Percentiles rank a stretch among this genome's conserved stretches.
Evolutionary conservation across 1,139 yeast species (phyloP).

Genomic region (Yamadazyma atlantica): DNA sequence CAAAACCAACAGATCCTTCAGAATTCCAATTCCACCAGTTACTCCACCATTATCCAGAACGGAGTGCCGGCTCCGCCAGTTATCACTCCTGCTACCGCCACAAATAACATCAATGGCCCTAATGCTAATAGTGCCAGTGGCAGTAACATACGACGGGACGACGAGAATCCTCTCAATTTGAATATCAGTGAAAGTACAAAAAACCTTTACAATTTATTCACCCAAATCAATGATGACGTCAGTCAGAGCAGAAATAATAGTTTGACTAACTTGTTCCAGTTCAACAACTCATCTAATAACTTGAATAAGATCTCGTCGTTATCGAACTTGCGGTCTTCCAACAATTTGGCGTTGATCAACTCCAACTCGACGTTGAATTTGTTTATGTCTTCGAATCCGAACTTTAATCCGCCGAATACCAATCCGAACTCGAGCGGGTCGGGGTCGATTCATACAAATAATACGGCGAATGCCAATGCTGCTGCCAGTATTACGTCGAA

Average conservation of each 20-base stretch:
- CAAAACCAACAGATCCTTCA: slow-evolving; percentile 13
- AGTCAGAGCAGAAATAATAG: slow-evolving; percentile 21
- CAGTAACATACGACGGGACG: neutral
- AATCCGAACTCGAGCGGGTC: slow-evolving; percentile 1
- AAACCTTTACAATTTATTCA: slow-evolving; percentile 28
- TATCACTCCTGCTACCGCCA: slow-evolving; percentile 14
- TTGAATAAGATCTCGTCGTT: slow-evolving; percentile 16
- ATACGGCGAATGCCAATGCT: neutral
- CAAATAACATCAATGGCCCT: slow-evolving; percentile 8
- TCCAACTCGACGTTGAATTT: slow-evolving; percentile 16
- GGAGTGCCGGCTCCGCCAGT: slow-evolving; percentile 18
- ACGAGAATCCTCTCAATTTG: slow-evolving; percentile 7
- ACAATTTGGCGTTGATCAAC: slow-evolving; percentile 12
- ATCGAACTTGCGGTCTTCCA: slow-evolving; percentile 14
- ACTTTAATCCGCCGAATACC: slow-evolving; percentile 1
- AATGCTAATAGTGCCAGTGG: neutral
- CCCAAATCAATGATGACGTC: slow-evolving; percentile 28
- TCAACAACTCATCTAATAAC: slow-evolving; percentile 8
- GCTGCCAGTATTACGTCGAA: neutral
- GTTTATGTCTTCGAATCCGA: slow-evolving; percentile 9
- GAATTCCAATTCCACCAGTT: slow-evolving; percentile 16
- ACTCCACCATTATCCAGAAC: slow-evolving; percentile 19
- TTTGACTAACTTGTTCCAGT: slow-evolving; percentile 20
- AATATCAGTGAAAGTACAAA: slow-evolving; percentile 27
- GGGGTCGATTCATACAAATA: neutral